These are phyloP conservation scores for Cinnamomum chago DNA, from an alignment of 164 flowering plant species.

Conservation along the genomic window DNA sequence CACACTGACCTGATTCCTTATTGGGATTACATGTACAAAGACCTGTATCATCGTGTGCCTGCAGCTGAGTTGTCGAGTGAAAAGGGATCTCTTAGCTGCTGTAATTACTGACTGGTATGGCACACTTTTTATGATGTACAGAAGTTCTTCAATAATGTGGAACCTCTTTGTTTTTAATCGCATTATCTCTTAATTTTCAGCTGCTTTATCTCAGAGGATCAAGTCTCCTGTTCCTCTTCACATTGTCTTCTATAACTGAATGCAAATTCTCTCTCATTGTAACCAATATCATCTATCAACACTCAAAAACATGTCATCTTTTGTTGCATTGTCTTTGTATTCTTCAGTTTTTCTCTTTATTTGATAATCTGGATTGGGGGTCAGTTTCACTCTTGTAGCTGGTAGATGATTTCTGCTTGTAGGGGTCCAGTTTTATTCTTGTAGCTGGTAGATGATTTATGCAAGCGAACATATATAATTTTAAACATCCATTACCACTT, in stretches of 20 bases:
- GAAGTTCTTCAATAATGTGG: neutral
- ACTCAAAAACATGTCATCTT: too few species aligned
- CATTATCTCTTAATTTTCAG: neutral
- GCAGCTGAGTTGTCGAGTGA: slow-evolving; percentile 1
- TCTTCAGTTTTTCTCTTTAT: too few species aligned
- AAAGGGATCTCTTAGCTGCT: neutral
- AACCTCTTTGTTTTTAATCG: neutral
- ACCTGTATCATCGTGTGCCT: slow-evolving; percentile 7
- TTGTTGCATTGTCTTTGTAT: too few species aligned
- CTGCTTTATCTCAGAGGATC: neutral
- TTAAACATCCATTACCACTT: too few species aligned
- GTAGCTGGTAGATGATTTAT: too few species aligned
- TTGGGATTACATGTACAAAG: slow-evolving; percentile 14
- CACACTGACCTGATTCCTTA: neutral
- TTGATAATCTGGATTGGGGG: too few species aligned
- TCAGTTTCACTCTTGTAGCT: too few species aligned
- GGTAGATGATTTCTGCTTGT: too few species aligned
- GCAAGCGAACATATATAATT: too few species aligned
- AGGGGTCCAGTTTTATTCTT: too few species aligned
- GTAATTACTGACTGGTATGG: slow-evolving; percentile 2
- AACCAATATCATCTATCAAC: too few species aligned
- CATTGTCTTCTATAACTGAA: neutral
- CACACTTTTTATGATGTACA: neutral
- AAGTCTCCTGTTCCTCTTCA: neutral
- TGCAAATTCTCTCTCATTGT: too few species aligned